Conservation (phyloP, 2,329 filamentous ascomycete species). For the Aspergillus flavus region DNA sequence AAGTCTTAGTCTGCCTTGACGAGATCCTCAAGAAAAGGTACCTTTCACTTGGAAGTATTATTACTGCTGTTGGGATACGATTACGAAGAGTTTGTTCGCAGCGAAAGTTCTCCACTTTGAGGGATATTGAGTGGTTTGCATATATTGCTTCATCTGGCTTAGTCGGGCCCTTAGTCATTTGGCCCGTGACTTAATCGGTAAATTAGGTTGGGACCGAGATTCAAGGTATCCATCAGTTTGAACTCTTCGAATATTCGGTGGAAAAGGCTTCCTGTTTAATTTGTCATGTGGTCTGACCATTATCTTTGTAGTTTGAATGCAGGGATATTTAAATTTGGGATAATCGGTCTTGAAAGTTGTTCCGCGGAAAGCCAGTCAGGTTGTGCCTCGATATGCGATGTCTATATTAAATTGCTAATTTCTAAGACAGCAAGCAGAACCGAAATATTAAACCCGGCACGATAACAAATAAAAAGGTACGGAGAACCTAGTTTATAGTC, state of each 20-base stretch:
- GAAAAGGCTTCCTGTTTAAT: neutral
- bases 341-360: neutral
- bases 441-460: neutral
- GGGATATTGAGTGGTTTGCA: neutral
- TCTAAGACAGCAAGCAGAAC: neutral
- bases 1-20: neutral
- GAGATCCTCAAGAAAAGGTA: neutral
- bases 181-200: neutral
- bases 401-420: neutral
- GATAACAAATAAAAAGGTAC: neutral
- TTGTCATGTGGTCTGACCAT: neutral
- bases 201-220: conserved; percentile 1
- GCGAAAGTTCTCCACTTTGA: neutral
- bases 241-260: neutral
- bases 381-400: neutral
- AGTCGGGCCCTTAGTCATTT: neutral
- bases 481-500: neutral
- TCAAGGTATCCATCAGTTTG: neutral
- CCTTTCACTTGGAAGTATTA: neutral
- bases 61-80: neutral
- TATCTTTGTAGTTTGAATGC: neutral
- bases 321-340: neutral
- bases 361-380: neutral
- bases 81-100: neutral
- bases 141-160: neutral